Evolutionary conservation across 208 protist genomes (phyloP).

Genomic region (Strigomonas galati): DNA sequence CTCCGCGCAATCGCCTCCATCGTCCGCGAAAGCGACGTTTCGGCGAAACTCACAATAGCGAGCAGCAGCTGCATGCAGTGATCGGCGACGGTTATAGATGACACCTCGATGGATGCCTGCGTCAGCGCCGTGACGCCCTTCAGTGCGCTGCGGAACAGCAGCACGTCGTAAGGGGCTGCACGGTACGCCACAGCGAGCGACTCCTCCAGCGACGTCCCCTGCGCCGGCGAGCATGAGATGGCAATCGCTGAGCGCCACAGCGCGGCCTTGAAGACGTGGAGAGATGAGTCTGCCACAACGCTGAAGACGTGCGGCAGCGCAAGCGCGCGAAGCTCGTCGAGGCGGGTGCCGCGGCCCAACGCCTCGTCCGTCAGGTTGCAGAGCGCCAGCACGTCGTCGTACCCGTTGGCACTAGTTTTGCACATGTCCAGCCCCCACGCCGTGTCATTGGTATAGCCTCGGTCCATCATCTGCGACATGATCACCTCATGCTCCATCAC

Average conservation of each 20-base stretch:
- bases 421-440: conserved; percentile 82
- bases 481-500: conserved; percentile 91
- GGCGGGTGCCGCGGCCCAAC: too few relatives aligned
- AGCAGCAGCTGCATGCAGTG: conserved; percentile 23
- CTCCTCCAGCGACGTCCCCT: too few relatives aligned
- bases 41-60: conserved; percentile 17
- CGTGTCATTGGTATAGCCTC: conserved; percentile 73
- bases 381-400: background rate
- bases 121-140: conserved; percentile 28
- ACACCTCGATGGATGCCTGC: conserved; percentile 19
- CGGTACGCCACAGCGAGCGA: too few relatives aligned
- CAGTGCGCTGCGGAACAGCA: conserved; percentile 27
- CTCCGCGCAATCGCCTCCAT: conserved; percentile 9
- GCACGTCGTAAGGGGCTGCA: conserved; percentile 20
- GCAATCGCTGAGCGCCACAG: too few relatives aligned
- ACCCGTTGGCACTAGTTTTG: background rate
- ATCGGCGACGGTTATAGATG: conserved; percentile 26
- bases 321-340: too few relatives aligned
- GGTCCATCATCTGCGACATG: conserved; percentile 86
- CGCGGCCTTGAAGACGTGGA: too few relatives aligned
- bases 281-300: too few relatives aligned
- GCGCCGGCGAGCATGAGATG: too few relatives aligned
- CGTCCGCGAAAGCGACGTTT: too few relatives aligned
- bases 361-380: background rate
- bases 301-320: too few relatives aligned